A percentile compares a stretch with the other conserved stretches of the same genome.
phyloP scores from a whole-genome alignment of 169 alveolate species.

The Besnoitia besnoiti region DNA sequence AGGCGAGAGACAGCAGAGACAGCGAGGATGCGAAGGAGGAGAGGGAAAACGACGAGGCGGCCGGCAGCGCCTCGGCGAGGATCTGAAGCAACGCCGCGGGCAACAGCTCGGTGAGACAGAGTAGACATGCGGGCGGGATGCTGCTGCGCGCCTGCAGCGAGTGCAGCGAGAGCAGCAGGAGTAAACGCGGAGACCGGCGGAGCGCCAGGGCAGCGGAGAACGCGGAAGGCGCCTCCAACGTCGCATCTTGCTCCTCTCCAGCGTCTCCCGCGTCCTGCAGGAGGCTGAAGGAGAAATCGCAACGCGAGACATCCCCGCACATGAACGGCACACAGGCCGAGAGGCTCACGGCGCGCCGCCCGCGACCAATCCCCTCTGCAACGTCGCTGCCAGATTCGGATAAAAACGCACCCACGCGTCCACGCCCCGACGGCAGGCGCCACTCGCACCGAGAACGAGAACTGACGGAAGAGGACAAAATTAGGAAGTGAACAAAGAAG shows the following conservation, averaged over 20 bases:
- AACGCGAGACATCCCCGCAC: not conserved
- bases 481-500: no score
- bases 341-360: no score
- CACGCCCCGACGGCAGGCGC: no score
- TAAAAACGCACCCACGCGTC: no score
- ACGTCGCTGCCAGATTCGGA: no score
- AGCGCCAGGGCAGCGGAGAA: not conserved
- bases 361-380: no score
- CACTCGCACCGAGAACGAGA: no score
- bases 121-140: not conserved
- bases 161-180: slow-evolving; percentile 12
- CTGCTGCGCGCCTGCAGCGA: not conserved
- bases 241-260: not conserved
- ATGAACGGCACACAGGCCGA: no score
- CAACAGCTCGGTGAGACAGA: not conserved
- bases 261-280: not conserved
- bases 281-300: not conserved
- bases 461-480: no score
- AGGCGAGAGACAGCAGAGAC: not conserved
- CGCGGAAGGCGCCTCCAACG: not conserved
- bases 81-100: not conserved
- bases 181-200: not conserved
- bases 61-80: not conserved
- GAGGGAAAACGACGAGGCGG: not conserved
- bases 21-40: not conserved